Conservation (phyloP, 345 rosid genomes). For the Raphanus sativus region DNA sequence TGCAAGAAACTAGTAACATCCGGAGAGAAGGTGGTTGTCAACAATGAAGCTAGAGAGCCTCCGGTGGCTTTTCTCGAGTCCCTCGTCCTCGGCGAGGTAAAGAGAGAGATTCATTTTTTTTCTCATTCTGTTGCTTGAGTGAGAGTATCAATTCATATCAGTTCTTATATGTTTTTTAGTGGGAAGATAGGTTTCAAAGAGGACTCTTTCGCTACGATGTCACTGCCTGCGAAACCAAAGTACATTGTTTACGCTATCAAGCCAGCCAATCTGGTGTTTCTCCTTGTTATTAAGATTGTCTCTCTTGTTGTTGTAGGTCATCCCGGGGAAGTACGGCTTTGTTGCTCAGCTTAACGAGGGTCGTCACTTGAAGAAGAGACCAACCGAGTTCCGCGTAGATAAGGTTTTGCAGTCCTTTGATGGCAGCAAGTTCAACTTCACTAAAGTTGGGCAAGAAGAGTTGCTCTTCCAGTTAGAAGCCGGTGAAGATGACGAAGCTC, state of each 20-base stretch:
- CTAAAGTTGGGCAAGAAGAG: conserved; percentile 96
- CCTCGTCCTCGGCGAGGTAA: conserved; percentile 87
- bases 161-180: conserved; percentile 17
- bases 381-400: conserved; percentile 93
- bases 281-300: background rate
- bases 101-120: background rate
- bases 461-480: conserved; percentile 94
- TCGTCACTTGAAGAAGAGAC: conserved; percentile 96
- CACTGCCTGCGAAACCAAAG: conserved; percentile 95
- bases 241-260: too few relatives aligned
- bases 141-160: background rate
- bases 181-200: conserved; percentile 92
- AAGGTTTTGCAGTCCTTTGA: conserved; percentile 97
- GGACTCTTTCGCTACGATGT: conserved; percentile 97
- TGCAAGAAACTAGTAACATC: conserved; percentile 53
- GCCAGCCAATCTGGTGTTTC: too few relatives aligned
- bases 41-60: conserved; percentile 43
- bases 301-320: conserved; percentile 52
- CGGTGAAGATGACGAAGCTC: conserved; percentile 67
- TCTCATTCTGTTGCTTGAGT: background rate
- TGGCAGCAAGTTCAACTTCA: conserved; percentile 88
- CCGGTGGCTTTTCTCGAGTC: conserved; percentile 83
- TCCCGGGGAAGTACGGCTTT: conserved; percentile 87
- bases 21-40: conserved; percentile 23
- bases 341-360: conserved; percentile 98